Evolutionary conservation across 495 filamentous ascomycete species (phyloP), one percentile per base, ranked within the genome.

Genomic region (Aspergillus wentii): DNA sequence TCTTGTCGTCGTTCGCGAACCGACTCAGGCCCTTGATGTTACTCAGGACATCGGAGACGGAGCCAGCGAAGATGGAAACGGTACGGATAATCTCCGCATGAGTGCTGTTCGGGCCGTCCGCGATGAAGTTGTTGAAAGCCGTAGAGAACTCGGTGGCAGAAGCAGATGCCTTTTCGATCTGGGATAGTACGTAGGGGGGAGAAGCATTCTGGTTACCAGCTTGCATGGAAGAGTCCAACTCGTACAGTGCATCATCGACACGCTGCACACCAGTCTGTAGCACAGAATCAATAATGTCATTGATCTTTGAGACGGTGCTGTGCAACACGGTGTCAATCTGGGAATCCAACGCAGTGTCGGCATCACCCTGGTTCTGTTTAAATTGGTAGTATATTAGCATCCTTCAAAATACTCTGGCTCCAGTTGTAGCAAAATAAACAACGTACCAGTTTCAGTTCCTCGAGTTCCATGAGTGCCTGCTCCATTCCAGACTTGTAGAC

Each of bases 181-280:
- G 92, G 2, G 91, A 96, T 14, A 96, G 72, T 15, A 98, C 88
- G 55, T 94, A 96, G 2, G 89, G 78, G n/a, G 92, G 87, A 17
- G 90, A 94, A 2, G 92, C 92, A 50, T 90, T 97, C 68, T 96
- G 91, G 65, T 98, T 98, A 52, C 92, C 92, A 29, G 92, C 92
- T 59, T 96, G 91, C 88, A 95, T 97, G 35, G 85, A 80, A 4
- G 92, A 96, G 58, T 98, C 92, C 17, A 98, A 72, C 61, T 98
- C 92, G 61, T 98, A 98, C 17, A 98, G 65, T 34, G 92, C 88
- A 62, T 98, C 92, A 52, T 98, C 92, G 29, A 98, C 89, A 26
- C 92, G 84, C 61, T 90, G 83, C 36, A 97, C 88, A 55, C 88
- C 94, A 34, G 87, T 80, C 62, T 95, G 88, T 23, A 98, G 72